A percentile compares a stretch with the other conserved stretches of the same genome.
Evolutionary conservation across 768 basidiomycete genomes (phyloP).

Genomic region (Serendipita vermifera): DNA sequence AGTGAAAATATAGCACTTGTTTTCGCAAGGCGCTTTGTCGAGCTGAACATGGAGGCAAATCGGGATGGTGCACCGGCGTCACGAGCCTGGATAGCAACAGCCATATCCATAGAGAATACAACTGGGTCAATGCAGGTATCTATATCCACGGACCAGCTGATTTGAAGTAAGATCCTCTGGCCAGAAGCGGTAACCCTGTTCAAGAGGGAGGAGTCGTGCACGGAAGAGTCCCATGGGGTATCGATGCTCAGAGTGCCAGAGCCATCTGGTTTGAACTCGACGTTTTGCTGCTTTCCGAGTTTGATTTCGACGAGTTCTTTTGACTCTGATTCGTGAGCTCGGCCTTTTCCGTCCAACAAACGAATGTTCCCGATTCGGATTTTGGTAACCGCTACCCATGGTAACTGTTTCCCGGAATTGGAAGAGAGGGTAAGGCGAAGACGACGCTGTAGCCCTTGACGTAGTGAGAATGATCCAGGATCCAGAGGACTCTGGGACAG

Average conservation of each 20-base stretch:
- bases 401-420: conserved; percentile 78
- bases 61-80: conserved; percentile 76
- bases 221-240: conserved; percentile 85
- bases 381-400: conserved; percentile 69
- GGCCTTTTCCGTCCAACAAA: conserved; percentile 69
- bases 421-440: conserved; percentile 64
- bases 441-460: conserved; percentile 85
- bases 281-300: conserved; percentile 54
- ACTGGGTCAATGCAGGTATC: conserved; percentile 74
- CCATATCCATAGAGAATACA: conserved; percentile 78
- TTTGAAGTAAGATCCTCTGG: conserved; percentile 66
- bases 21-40: conserved; percentile 62
- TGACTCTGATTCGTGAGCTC: conserved; percentile 63
- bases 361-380: conserved; percentile 74
- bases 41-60: conserved; percentile 63
- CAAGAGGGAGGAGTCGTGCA: conserved; percentile 73
- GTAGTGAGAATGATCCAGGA: conserved; percentile 73
- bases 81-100: conserved; percentile 68
- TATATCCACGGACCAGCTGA: conserved; percentile 67
- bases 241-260: conserved; percentile 55
- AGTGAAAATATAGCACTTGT: conserved; percentile 76
- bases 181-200: conserved; percentile 70
- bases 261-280: conserved; percentile 76
- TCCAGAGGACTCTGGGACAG: conserved; percentile 61
- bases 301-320: conserved; percentile 60